Conservation (phyloP, 2,329 filamentous ascomycete genomes). For the Pyrenochaeta sp. region DNA sequence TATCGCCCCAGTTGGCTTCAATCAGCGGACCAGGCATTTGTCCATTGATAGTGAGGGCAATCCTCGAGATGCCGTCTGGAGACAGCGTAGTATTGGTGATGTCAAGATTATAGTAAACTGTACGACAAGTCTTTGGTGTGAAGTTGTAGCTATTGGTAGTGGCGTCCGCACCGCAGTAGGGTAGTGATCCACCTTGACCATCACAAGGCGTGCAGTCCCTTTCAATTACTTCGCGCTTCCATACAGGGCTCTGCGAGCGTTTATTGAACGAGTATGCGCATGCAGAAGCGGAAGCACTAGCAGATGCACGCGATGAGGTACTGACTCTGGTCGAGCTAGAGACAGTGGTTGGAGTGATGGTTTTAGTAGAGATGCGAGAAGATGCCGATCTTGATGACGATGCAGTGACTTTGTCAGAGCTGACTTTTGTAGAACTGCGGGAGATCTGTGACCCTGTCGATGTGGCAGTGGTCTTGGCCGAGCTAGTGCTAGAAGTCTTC, state of each 20-base stretch:
- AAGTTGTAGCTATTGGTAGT: slow-evolving; percentile 48
- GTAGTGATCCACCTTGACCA: slow-evolving; percentile 41
- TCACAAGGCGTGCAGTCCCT: slow-evolving; percentile 33
- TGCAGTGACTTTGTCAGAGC: too few species aligned
- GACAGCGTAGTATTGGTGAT: slow-evolving; percentile 45
- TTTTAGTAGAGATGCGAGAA: neutral
- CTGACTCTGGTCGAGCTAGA: slow-evolving; percentile 12
- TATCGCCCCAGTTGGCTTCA: slow-evolving; percentile 55
- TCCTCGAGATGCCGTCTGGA: neutral
- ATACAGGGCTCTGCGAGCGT: slow-evolving; percentile 1
- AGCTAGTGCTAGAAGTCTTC: too few species aligned
- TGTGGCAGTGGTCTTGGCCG: too few species aligned
- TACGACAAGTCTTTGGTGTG: slow-evolving; percentile 50
- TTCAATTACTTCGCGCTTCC: neutral
- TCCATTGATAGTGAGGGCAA: neutral
- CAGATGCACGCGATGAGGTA: slow-evolving; percentile 12
- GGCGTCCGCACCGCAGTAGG: slow-evolving; percentile 46
- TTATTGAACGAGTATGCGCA: slow-evolving; percentile 10
- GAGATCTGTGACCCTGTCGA: too few species aligned
- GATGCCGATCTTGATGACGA: too few species aligned
- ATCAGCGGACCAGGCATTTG: neutral
- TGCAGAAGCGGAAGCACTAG: slow-evolving; percentile 15
- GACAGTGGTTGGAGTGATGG: slow-evolving; percentile 10
- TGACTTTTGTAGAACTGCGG: too few species aligned
- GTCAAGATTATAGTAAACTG: slow-evolving; percentile 51